Conservation (phyloP, 306 rosid genomes). For the Trifolium fragiferum region DNA sequence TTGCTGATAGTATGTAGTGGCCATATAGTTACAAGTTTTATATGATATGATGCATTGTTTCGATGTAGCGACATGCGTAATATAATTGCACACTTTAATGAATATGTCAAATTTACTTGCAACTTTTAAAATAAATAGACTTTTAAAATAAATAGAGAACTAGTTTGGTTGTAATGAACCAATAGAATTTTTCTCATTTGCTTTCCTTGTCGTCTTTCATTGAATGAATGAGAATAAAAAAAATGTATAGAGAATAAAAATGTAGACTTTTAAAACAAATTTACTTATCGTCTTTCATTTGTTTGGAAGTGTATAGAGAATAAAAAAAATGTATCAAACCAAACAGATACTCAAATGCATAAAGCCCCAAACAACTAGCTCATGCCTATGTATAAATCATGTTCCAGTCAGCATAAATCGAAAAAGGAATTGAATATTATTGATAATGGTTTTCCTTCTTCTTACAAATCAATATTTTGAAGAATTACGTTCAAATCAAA, state of each 20-base stretch:
- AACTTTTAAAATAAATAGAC: background rate
- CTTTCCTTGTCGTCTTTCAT: background rate
- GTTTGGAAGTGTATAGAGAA: background rate
- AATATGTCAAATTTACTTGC: background rate
- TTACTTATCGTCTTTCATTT: background rate
- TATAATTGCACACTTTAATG: background rate
- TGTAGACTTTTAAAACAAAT: too few species aligned
- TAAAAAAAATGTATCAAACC: background rate
- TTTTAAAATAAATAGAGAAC: background rate
- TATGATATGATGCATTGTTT: background rate
- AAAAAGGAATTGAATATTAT: background rate
- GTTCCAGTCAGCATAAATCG: constrained; percentile 6
- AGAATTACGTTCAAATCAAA: constrained; percentile 34
- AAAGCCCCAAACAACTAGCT: too few species aligned
- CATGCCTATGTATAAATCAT: background rate
- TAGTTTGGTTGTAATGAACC: background rate
- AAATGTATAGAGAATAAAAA: too few species aligned
- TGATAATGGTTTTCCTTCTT: constrained; percentile 7
- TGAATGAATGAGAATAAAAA: background rate
- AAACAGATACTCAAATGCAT: too few species aligned
- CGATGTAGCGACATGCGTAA: background rate
- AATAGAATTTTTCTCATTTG: background rate
- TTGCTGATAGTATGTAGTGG: background rate
- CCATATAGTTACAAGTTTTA: constrained; percentile 22
- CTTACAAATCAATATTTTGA: background rate